Evolutionary conservation across 768 basidiomycete species (phyloP), one percentile per base, ranked within the genome.

Genomic region (Hirschioporus abietinus): DNA sequence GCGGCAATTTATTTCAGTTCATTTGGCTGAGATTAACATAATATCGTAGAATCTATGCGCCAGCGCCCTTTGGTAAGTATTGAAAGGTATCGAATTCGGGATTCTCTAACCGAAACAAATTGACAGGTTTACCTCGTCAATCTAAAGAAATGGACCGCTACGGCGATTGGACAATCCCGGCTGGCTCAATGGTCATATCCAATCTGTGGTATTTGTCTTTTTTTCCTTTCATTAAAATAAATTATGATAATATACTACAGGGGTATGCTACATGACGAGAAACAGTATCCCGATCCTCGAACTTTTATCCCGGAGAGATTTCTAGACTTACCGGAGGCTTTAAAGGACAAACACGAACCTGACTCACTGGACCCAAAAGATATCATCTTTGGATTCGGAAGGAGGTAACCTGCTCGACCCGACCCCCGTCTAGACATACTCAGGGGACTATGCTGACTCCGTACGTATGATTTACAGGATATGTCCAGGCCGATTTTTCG

Each of bases 401-500:
- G 60, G 30, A 25, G 60, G 60, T 61, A 23, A 25, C 3, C 3
- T 5, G 60, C 30, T 18, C 25, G 15, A 24, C 23, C 23, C 17
- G 1, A 61, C 17, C 25, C 25, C 60, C n/a, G n/a, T 25, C 15
- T 61, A 61, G 6, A 2, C 4, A 3, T 20, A 52, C 42, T 52
- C 15, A 5, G 20, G 1, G 18, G 18, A 6, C 3, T 23, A 12
- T 24, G 25, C 23, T 25, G 30, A 17, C 1, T 8, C 60, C 20
- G 60, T 15, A 25, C 17, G 25, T n/a, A 59, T 59, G 60, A 5
- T 34, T 61, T 24, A 10, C 42, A 70, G 69, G 25, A 60, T 69
- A 34, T 70, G 69, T 36, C 61, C 68, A 0, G 69, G 69, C 23
- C 60, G 69, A 20, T 63, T 63, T 59, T 35, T 70, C 15, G 69